phyloP scores from a whole-genome alignment of 2,329 filamentous ascomycete genomes.

The Ceratocystis colombiana region DNA sequence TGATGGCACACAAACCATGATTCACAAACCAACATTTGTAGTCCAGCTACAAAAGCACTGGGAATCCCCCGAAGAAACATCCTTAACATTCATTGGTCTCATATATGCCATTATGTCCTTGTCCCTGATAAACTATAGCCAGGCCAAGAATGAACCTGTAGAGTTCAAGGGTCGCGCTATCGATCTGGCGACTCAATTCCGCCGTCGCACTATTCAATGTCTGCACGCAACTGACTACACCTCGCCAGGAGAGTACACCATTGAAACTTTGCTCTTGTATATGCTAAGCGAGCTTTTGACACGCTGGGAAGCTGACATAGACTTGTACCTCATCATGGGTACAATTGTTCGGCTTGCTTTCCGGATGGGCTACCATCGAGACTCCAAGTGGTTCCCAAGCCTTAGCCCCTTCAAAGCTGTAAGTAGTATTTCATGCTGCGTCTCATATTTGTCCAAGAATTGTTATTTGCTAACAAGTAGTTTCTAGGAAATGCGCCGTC shows the following conservation, averaged over 20 bases:
- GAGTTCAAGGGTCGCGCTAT: slow-evolving; percentile 61
- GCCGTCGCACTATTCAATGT: slow-evolving; percentile 65
- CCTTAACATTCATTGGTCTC: slow-evolving; percentile 67
- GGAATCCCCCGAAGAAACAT: slow-evolving; percentile 61
- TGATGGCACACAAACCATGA: slow-evolving; percentile 59
- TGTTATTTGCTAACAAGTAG: slow-evolving; percentile 19
- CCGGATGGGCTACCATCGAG: slow-evolving; percentile 68
- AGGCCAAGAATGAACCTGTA: slow-evolving; percentile 67
- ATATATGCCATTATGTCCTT: slow-evolving; percentile 68
- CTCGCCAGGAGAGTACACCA: slow-evolving; percentile 59
- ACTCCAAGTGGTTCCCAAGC: slow-evolving; percentile 61
- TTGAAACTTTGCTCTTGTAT: slow-evolving; percentile 70
- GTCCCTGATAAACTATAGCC: slow-evolving; percentile 68
- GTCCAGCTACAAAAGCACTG: slow-evolving; percentile 57
- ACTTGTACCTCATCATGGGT: slow-evolving; percentile 50
- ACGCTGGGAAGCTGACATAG: slow-evolving; percentile 62
- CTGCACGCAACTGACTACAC: slow-evolving; percentile 68
- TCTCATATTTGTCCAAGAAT: background rate
- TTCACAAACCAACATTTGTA: slow-evolving; percentile 78
- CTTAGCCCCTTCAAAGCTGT: slow-evolving; percentile 63
- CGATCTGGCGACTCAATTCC: slow-evolving; percentile 54
- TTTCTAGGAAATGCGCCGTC: slow-evolving; percentile 57
- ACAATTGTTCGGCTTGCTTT: slow-evolving; percentile 49
- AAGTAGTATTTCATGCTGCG: slow-evolving; percentile 30
- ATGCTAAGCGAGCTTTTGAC: slow-evolving; percentile 65